These are phyloP conservation scores for Russula olivacea DNA, from an alignment of 768 basidiomycete genomes.

Conservation along the genomic window DNA sequence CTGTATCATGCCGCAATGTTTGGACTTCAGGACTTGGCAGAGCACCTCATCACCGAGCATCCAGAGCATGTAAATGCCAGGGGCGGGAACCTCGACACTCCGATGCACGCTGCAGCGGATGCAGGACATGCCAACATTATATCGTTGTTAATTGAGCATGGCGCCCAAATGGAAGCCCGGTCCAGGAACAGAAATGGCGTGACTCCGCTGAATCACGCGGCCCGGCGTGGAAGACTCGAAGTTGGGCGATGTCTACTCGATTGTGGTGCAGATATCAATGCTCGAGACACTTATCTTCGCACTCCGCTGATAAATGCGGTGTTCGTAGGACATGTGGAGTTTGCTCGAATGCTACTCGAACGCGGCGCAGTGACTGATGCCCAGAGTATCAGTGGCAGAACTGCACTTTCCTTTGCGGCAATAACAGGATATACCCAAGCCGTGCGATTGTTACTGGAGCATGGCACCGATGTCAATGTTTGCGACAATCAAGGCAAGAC, in stretches of 20 bases:
- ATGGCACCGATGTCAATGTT: not conserved
- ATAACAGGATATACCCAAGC: not conserved
- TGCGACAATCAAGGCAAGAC: too few relatives aligned
- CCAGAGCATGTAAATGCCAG: not conserved
- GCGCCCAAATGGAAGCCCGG: not conserved
- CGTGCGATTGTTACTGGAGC: not conserved
- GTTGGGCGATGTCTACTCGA: not conserved
- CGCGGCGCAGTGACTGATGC: too few relatives aligned
- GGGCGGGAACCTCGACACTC: not conserved
- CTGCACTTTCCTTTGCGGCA: not conserved
- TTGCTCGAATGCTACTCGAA: too few relatives aligned
- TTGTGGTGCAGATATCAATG: not conserved
- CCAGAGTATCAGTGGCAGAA: too few relatives aligned
- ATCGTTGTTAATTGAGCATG: not conserved
- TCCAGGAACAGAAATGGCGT: too few relatives aligned
- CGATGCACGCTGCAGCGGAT: not conserved
- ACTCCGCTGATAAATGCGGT: too few relatives aligned
- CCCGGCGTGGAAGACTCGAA: not conserved
- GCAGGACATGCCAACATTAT: not conserved
- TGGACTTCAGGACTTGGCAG: not conserved
- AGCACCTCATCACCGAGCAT: not conserved
- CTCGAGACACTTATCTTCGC: rapidly evolving
- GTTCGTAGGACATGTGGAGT: too few relatives aligned
- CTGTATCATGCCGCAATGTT: not conserved
- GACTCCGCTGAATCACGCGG: not conserved